Evolutionary conservation across 768 basidiomycete species (phyloP), one percentile per base, ranked within the genome.

Genomic region (Rhodotorula babjevae): DNA sequence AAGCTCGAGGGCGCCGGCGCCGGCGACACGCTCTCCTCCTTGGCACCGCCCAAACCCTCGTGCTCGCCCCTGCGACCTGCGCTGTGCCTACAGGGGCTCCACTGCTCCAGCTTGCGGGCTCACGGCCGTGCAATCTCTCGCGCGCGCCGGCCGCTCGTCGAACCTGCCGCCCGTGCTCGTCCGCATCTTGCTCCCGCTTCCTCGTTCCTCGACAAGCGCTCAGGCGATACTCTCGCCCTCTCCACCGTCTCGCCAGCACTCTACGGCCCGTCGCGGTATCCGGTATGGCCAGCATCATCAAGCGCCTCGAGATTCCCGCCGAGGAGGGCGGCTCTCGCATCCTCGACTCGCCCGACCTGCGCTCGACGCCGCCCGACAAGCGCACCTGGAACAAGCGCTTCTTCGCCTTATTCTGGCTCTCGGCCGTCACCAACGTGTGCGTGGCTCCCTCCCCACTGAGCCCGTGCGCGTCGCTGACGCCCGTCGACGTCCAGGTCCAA

Each of bases 311-410:
- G 49, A 60, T 67, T 0, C 65, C 69, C 42, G 64, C 55, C 10
- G 27, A 29, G 14, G 23, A 27, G 5, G 65, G 65, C 4, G 55
- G 53, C 19, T 49, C 53, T 1, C 40, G 61, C 21, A 15, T 29
- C 27, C 59, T 71, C 42, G 70, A 71, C 65, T 63, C 62, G 36
- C 65, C 57, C 3, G 70, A 71, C 55, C 55, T 71, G 4, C 70
- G 70, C 9, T 55, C 70, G 5, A 49, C 42, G 2, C 70, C 70
- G 3, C 31, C n/a, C 23, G 56, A 50, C 14, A 2, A 29, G 18
- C 21, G 70, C 3, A 66, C 65, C 2, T 71, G 70, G 70, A 61
- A 64, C 2, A 14, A 31, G 4, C 0, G 7, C 0, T 58, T 63
- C 55, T 71, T 42, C 61, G 27, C 25, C 15, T 23, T 62, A 5